Percentiles rank a stretch among this genome's conserved stretches.
Conservation (phyloP, 2,329 filamentous ascomycete species). For the Aspergillus quadricinctus region DNA sequence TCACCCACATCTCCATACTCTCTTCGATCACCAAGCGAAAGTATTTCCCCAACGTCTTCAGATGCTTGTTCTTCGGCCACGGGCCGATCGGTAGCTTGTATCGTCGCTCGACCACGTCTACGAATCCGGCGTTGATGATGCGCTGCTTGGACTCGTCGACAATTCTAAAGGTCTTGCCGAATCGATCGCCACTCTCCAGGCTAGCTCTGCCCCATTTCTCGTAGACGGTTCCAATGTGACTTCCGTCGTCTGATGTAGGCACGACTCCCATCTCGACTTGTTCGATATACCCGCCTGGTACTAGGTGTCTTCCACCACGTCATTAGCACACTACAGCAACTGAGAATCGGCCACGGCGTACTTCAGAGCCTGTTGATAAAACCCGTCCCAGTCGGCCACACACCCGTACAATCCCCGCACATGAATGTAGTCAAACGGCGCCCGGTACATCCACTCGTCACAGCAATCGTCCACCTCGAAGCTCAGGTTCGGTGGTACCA, state of each 20-base stretch:
- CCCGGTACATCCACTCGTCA: slow-evolving; percentile 35
- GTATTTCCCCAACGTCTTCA: slow-evolving; percentile 21
- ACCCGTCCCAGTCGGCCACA: slow-evolving; percentile 44
- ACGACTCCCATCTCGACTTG: slow-evolving; percentile 40
- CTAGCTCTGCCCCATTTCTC: slow-evolving; percentile 13
- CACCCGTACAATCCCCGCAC: slow-evolving; percentile 44
- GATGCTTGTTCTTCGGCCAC: slow-evolving; percentile 14
- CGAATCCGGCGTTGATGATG: slow-evolving; percentile 23
- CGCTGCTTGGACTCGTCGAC: slow-evolving; percentile 21
- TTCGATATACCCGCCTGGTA: slow-evolving; percentile 36
- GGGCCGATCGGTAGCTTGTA: slow-evolving; percentile 23
- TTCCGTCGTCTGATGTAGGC: slow-evolving; percentile 38
- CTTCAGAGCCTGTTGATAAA: slow-evolving; percentile 24
- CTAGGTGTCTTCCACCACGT: slow-evolving; percentile 23
- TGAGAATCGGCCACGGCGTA: slow-evolving; percentile 20
- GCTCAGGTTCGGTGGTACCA: slow-evolving; percentile 42
- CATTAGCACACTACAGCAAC: background rate
- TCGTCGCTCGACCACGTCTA: slow-evolving; percentile 19
- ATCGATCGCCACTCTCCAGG: slow-evolving; percentile 22
- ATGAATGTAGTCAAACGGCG: slow-evolving; percentile 44
- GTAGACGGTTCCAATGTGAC: slow-evolving; percentile 27
- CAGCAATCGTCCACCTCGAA: slow-evolving; percentile 46
- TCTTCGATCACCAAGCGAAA: slow-evolving; percentile 21
- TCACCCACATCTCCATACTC: slow-evolving; percentile 27
- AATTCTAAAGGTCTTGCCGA: slow-evolving; percentile 22